Evolutionary conservation across 768 basidiomycete species (phyloP).

Genomic region (Pleurotus salmoneostramineus): DNA sequence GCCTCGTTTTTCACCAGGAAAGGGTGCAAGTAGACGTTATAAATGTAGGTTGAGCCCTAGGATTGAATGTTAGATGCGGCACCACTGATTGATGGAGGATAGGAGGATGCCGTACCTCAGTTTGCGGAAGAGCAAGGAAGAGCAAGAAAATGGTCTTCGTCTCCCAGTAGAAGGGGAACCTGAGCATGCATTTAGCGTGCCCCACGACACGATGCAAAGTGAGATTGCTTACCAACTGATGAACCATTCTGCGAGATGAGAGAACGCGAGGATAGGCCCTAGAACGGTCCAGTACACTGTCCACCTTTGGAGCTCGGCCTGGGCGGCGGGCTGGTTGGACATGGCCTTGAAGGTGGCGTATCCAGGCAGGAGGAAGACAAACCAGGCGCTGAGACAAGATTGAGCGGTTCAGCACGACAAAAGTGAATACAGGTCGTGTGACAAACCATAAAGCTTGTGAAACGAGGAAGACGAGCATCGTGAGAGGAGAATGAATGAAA

Average conservation of each 20-base stretch:
- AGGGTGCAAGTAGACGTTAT: constrained; percentile 55
- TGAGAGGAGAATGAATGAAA: constrained; percentile 8
- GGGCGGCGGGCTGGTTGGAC: constrained; percentile 44
- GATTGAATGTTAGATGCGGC: constrained; percentile 6
- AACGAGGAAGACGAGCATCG: constrained; percentile 45
- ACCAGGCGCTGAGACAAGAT: constrained; percentile 52
- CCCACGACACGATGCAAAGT: constrained; percentile 8
- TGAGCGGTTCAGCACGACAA: constrained; percentile 1
- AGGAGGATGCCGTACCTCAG: constrained; percentile 39
- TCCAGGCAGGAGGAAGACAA: constrained; percentile 61
- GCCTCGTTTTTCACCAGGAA: constrained; percentile 57
- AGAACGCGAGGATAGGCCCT: constrained; percentile 55
- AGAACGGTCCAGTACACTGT: constrained; percentile 64
- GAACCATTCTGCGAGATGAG: constrained; percentile 60
- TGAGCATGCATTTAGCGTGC: constrained; percentile 22
- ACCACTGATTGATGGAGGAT: not conserved
- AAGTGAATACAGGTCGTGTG: not conserved
- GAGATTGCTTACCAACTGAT: constrained; percentile 53
- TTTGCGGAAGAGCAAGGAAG: constrained; percentile 68
- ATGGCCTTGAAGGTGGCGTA: constrained; percentile 69
- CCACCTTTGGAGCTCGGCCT: constrained; percentile 53
- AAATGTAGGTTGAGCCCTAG: constrained; percentile 68
- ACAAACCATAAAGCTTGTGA: constrained; percentile 48
- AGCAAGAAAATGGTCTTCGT: constrained; percentile 63
- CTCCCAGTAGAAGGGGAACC: constrained; percentile 80